Percentiles rank a stretch among this genome's conserved stretches.
phyloP scores from a whole-genome alignment of 768 basidiomycete genomes.

The Tricholoma bakamatsutake region DNA sequence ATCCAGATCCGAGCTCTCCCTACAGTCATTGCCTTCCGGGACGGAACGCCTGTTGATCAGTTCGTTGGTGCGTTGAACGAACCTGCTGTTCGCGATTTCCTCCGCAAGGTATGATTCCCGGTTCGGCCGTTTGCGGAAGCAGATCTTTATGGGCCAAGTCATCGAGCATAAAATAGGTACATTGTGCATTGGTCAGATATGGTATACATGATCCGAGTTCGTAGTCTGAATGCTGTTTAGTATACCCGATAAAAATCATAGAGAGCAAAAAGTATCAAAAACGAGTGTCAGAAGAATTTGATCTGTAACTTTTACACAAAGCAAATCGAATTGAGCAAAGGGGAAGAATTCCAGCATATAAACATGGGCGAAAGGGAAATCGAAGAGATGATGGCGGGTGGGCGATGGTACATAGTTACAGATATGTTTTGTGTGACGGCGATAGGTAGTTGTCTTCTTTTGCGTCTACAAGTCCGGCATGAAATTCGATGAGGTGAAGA shows the following conservation, averaged over 20 bases:
- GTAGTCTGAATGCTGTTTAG: neutral
- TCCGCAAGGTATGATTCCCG: conserved; percentile 32
- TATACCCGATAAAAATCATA: neutral
- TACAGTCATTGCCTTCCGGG: conserved; percentile 72
- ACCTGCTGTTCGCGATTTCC: conserved; percentile 36
- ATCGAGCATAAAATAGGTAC: neutral
- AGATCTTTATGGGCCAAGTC: too few species aligned
- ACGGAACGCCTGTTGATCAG: conserved; percentile 50
- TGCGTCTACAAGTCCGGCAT: conserved; percentile 17
- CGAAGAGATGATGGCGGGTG: neutral
- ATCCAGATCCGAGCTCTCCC: conserved; percentile 67
- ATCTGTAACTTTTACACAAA: neutral
- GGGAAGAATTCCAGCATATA: conserved; percentile 3
- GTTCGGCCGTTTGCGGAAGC: neutral
- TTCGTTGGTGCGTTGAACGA: conserved; percentile 60
- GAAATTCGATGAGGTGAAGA: neutral
- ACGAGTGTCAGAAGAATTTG: neutral
- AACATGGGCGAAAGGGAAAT: neutral
- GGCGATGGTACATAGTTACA: conserved; percentile 10
- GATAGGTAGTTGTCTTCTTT: conserved; percentile 5
- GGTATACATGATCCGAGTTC: neutral
- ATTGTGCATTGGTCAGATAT: neutral
- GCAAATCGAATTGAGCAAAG: neutral
- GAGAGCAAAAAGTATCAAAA: neutral
- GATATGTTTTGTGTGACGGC: conserved; percentile 1